These are phyloP conservation scores for Candida argentea DNA, from an alignment of 805 yeast species.

Conservation along the genomic window DNA sequence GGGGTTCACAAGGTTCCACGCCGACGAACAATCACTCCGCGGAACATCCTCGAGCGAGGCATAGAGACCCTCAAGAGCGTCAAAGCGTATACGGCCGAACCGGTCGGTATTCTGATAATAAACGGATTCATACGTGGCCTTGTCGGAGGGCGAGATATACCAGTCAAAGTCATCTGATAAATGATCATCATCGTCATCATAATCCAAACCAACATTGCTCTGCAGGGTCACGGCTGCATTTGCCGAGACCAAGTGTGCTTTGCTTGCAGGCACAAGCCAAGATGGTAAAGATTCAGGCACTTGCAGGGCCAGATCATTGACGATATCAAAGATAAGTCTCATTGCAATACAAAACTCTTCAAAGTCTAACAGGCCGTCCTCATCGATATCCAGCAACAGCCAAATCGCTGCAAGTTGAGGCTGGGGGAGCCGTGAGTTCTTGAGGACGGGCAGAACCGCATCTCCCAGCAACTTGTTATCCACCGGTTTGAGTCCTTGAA, in stretches of 20 bases:
- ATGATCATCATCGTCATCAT: conserved; percentile 53
- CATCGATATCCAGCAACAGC: conserved; percentile 89
- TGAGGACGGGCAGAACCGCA: conserved; percentile 74
- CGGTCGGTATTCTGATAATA: conserved; percentile 66
- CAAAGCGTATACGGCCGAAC: conserved; percentile 72
- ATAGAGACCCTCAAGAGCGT: conserved; percentile 61
- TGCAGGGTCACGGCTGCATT: conserved; percentile 48
- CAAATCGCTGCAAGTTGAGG: conserved; percentile 75
- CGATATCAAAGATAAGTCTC: conserved; percentile 87
- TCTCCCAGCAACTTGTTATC: conserved; percentile 76
- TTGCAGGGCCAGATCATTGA: conserved; percentile 50
- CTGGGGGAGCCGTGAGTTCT: conserved; percentile 77
- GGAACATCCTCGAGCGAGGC: conserved; percentile 64
- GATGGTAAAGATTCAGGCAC: conserved; percentile 73
- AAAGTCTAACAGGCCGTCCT: conserved; percentile 85
- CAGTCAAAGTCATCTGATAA: conserved; percentile 75
- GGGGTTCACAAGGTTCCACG: conserved; percentile 95
- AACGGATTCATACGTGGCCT: conserved; percentile 65
- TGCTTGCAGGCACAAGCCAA: conserved; percentile 89
- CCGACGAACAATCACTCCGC: conserved; percentile 71
- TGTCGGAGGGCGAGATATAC: conserved; percentile 91
- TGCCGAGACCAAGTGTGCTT: conserved; percentile 78
- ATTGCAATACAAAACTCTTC: conserved; percentile 97
- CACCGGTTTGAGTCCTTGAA: conserved; percentile 78
- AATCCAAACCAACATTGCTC: conserved; percentile 9